Conservation (phyloP, 805 yeast genomes). For the Kodamaea lidongshanica region DNA sequence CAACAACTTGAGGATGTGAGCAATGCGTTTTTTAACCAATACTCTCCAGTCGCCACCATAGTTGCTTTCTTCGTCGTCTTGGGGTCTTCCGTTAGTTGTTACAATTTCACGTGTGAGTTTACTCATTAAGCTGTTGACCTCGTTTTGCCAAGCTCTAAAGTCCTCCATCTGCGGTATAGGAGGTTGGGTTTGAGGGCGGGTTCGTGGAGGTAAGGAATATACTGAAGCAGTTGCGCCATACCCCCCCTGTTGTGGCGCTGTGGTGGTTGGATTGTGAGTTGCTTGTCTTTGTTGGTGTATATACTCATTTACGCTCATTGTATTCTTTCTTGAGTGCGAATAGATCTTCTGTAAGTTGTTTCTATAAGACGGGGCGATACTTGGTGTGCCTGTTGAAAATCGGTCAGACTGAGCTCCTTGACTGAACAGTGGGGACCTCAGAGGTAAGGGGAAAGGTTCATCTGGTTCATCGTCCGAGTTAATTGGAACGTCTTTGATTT, state of each 20-base stretch:
- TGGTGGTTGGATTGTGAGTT: conserved; percentile 7
- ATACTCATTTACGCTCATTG: conserved; percentile 32
- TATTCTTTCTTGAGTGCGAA: conserved; percentile 37
- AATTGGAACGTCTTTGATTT: conserved; percentile 46
- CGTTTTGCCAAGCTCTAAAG: conserved; percentile 49
- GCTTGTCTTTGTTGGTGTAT: conserved; percentile 27
- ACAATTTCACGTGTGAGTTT: conserved; percentile 38
- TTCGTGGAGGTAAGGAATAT: conserved; percentile 10
- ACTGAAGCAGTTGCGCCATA: conserved; percentile 10
- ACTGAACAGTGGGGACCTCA: conserved; percentile 30
- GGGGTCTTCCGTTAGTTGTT: conserved; percentile 2
- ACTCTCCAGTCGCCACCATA: conserved; percentile 4
- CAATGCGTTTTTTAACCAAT: conserved; percentile 2
- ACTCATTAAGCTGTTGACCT: conserved; percentile 42
- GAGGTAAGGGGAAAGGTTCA: conserved; percentile 19
- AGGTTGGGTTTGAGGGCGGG: conserved; percentile 1
- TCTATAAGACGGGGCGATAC: conserved; percentile 21
- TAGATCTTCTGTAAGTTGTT: conserved; percentile 37
- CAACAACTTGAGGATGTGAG: conserved; percentile 19
- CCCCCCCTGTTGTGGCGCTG: conserved; percentile 3
- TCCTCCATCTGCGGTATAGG: conserved; percentile 25
- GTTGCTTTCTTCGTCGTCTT: conserved; percentile 1
- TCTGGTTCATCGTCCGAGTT: conserved; percentile 25
- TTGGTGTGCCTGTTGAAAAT: conserved; percentile 31
- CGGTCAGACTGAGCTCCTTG: conserved; percentile 30